Percentiles rank a stretch among this genome's conserved stretches.
These are phyloP conservation scores for Torulaspora delbrueckii DNA, from an alignment of 805 yeast genomes.

Conservation along the genomic window DNA sequence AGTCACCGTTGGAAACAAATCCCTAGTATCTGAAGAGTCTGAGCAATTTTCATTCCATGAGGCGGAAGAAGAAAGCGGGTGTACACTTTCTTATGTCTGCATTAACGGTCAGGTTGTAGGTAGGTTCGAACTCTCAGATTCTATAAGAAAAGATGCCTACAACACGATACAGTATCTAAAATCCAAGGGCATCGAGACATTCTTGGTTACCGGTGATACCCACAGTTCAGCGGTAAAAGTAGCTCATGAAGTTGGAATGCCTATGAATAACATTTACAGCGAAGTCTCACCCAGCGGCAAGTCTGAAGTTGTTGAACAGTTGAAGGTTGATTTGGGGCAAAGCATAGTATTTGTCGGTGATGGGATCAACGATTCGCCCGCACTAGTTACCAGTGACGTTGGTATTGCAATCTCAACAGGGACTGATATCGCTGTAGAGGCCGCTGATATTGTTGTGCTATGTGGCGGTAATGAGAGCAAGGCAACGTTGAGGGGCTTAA, in stretches of 20 bases:
- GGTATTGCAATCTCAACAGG: constrained; percentile 93
- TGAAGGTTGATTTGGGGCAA: constrained; percentile 41
- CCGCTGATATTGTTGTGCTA: constrained; percentile 87
- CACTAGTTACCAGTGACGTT: constrained; percentile 77
- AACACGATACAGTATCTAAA: constrained; percentile 54
- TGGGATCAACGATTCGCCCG: constrained; percentile 98
- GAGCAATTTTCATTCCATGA: constrained; percentile 14
- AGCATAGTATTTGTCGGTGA: constrained; percentile 90
- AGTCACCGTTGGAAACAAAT: constrained; percentile 54
- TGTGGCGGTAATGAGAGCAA: constrained; percentile 34
- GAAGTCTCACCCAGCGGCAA: constrained; percentile 76
- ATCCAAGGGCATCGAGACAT: constrained; percentile 54
- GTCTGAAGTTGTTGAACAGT: constrained; percentile 54
- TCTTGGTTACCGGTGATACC: constrained; percentile 89
- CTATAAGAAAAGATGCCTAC: constrained; percentile 59
- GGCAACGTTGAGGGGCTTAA: constrained; percentile 43
- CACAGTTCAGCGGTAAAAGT: constrained; percentile 54
- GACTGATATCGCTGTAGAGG: constrained; percentile 92
- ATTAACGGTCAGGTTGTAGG: constrained; percentile 61
- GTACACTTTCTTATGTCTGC: constrained; percentile 52
- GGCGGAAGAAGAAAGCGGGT: constrained; percentile 29
- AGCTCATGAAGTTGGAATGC: constrained; percentile 65
- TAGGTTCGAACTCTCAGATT: constrained; percentile 60
- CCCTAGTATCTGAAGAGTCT: constrained; percentile 31
- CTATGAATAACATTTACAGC: constrained; percentile 58